Base-by-base conservation (phyloP, 257 asterid species). In the Plantago major region DNA sequence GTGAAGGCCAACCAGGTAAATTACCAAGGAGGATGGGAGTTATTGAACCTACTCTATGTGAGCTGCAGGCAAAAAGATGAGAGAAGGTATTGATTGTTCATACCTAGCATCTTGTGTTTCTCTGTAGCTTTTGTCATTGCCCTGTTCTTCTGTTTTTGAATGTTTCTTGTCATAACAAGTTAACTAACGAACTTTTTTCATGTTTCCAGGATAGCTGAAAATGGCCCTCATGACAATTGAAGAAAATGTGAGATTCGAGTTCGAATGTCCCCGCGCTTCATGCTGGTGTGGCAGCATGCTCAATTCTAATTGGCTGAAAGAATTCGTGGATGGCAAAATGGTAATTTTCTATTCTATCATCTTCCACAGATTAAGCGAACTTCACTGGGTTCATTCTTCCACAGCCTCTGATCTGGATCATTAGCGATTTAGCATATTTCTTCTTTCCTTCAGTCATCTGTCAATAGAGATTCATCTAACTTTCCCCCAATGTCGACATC, bases 21-120 rank as follows among this genome's bases (percentile, higher is more conserved):
- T 55, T 83, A 81, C 65, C 97, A 95, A 6, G 87, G 81, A 66
- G 97, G 97, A 12, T 87, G 97, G 97, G 95, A 90, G 71, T 70
- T 90, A 87, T 90, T 69, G 97, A 90, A 68, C 97, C 97, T 26
- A 90, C 95, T 16, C 87, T 90, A 28, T 76, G 53, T 66, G 97
- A 90, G 53, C 79, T 90, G 10, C 96, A 87, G 75, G 95, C 87
- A 13, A 22, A 22, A 87, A 85, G 74, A 90, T 90, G 97, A 84
- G 97, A 73, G 97, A 90, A 85, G 95, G 96, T 88, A 52, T 58
- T 63, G 30, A 17, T 12, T 54, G 40, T 19, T 22, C 52, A 26
- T 50, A 3, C 42, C 44, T 42, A 22, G 46, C 30, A 14, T 47
- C 50, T 44, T 5, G 5, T 4, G n/a, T 18, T 66, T 67, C 44